Base-by-base conservation (phyloP, 352 stramenopile genomes). In the Globisporangium recalcitrans region DNA sequence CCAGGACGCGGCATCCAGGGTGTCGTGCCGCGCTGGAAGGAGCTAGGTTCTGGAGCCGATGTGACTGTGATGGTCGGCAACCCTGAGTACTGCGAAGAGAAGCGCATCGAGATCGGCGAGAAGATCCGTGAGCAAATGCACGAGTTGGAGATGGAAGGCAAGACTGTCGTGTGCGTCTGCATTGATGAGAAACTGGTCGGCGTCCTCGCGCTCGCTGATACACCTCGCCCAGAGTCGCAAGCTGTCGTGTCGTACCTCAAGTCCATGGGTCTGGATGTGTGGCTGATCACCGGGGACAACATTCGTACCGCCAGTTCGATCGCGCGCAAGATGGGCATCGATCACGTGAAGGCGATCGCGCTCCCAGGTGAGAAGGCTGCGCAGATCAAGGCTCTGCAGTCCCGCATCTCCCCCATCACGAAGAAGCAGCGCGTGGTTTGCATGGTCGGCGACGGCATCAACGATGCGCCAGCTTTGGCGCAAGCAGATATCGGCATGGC, bases 401-500 rank as follows among this genome's bases (percentile, higher is more conserved):
- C 70, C 67, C 82, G 79, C 26, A 69, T 89, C 58, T 89, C 86
- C 34, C 76, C 82, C 1, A 13, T 79, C n/a, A 96, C 86, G 1
- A 67, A 78, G 64, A 90, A 84, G 62, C 74, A 85, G 26, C 78
- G 89, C 49, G 80, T 98, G 16, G 74, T 98, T 10, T 91, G 82
- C 42, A 97, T 98, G 83, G 85, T 97, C 52, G 93, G 95, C 24
- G 93, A 98, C 62, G 94, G 95, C 29, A 96, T 99, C 53, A 99
- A 98, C 71, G 96, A 99, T 73, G 93, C 92, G 7, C 94, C 95
- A 11, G 93, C 96, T 1, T 67, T 98, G 10, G 87, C 90, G 7
- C 85, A 97, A 56, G 90, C 93, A 11, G 90, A 98, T 65, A 77
- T 98, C 4, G 93, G 94, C 8, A 93, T 98, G 73, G 93, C 94